These are phyloP conservation scores for Microdochium nivale DNA, from an alignment of 2,329 filamentous ascomycete species.

Conservation along the genomic window DNA sequence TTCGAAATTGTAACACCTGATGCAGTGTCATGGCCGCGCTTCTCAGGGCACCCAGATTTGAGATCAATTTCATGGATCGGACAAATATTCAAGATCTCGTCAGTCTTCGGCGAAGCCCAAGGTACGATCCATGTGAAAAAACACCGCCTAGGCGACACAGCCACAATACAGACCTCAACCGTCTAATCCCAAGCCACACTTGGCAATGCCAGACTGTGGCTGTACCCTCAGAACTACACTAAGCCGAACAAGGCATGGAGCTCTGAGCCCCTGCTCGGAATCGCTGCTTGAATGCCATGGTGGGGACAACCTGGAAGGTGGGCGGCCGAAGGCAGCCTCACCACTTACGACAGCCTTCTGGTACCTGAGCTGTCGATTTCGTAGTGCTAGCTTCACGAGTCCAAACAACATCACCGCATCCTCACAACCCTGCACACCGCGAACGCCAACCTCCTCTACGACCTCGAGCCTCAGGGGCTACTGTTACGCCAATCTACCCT, in stretches of 20 bases:
- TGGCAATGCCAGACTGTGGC: too few relatives aligned
- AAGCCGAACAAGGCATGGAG: neutral
- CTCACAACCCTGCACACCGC: constrained; percentile 1
- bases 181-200: too few relatives aligned
- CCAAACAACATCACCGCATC: constrained; percentile 7
- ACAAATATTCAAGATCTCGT: too few relatives aligned
- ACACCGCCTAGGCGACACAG: too few relatives aligned
- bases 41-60: too few relatives aligned
- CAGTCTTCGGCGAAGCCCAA: too few relatives aligned
- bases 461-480: constrained; percentile 3
- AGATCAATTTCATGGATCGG: too few relatives aligned
- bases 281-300: neutral
- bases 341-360: constrained; percentile 15
- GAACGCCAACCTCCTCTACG: constrained; percentile 1
- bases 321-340: constrained; percentile 20
- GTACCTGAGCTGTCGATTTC: neutral
- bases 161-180: too few relatives aligned
- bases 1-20: too few relatives aligned
- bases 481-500: neutral
- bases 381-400: neutral
- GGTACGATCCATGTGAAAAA: too few relatives aligned
- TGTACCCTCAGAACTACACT: neutral
- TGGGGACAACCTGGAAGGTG: constrained; percentile 3
- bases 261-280: neutral
- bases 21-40: too few relatives aligned